Evolutionary conservation across 441 rosid genomes (phyloP), one percentile per base, ranked within the genome.

Genomic region (Codiaeum variegatum): DNA sequence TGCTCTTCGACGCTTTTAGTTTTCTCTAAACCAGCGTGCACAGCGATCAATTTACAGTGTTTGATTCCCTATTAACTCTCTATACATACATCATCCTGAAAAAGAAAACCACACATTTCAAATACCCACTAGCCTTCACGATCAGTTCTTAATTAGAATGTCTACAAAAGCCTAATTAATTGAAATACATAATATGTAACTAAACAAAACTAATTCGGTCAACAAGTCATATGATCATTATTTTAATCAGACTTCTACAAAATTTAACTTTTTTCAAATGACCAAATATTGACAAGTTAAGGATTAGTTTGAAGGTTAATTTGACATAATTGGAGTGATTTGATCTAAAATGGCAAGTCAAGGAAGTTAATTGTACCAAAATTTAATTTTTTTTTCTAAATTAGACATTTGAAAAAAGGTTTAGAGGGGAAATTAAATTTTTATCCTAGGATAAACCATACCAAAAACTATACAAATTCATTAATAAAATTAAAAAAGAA

Each of bases 21-120:
- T 75, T 80, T 85, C 81, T 86, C 97, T 67, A 94, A 62, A 72
- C 97, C 96, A 62, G 93, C 99, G 76, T 91, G 98, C 63, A 78
- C 88, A 1, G 95, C 94, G 31, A 92, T 90, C 81, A 94, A 80
- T 77, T 81, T 87, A 72, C 92, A 86, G 11, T 80, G 88, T 67
- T 81, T 85, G 5, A 83, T 36, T 73, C 85, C 90, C 65, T 78
- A 83, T 31, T 76, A 83, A 3, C 79, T 85, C 82, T 85, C 83
- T 42, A 92, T 77, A 63, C 82, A 83, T 29, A 90, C 91, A 78
- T 88, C 88, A 47, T 90, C 95, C 94, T 94, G 82, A 69, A 32
- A 72, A 71, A 51, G 65, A 60, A 67, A 49, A 46, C 23, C 10
- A 34, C 68, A 55, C 1, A 54, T 62, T 31, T 60, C 46, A 15